Evolutionary conservation across 129 eudicot species (phyloP).

Genomic region (Saposhnikovia divaricata): DNA sequence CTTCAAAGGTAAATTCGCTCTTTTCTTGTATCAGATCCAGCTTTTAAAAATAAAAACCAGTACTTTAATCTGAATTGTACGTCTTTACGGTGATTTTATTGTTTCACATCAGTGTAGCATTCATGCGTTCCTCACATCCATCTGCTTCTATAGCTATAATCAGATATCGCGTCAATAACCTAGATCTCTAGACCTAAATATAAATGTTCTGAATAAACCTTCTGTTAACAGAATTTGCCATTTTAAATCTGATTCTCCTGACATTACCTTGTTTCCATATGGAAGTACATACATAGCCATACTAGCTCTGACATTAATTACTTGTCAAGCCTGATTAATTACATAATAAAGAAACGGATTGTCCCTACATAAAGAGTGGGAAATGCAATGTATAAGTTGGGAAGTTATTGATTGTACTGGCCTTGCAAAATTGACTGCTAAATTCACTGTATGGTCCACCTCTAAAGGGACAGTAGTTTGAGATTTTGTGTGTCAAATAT

Average conservation of each 20-base stretch:
- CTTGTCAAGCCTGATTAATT: not conserved
- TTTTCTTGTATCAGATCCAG: not conserved
- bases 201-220: not conserved
- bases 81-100: not conserved
- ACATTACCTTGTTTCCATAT: not conserved
- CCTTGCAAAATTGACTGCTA: not conserved
- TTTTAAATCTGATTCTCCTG: no score
- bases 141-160: not conserved
- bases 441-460: not conserved
- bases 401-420: not conserved
- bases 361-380: not conserved
- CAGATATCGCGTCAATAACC: not conserved
- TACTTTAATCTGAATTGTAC: no score
- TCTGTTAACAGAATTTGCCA: not conserved
- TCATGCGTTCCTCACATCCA: not conserved
- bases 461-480: not conserved
- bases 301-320: not conserved
- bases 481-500: no score
- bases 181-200: not conserved
- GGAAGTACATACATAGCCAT: not conserved
- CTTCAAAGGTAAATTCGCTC: not conserved
- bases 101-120: not conserved
- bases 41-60: not conserved
- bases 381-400: not conserved
- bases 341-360: not conserved